Base-by-base conservation (phyloP, 163 green algal genomes). In the Scenedesmus sp. region DNA sequence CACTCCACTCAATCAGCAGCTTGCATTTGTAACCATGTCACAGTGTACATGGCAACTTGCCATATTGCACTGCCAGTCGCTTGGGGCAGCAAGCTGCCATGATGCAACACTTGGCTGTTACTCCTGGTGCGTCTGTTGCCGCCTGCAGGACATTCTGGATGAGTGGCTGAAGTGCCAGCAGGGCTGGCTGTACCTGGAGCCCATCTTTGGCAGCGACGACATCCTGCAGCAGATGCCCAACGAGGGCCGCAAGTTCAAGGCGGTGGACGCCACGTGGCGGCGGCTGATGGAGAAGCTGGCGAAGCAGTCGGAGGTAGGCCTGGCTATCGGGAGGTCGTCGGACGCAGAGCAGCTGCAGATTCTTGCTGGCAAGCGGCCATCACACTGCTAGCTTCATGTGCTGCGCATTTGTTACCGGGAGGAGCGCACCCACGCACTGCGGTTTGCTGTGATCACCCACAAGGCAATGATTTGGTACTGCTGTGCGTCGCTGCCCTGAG, bases 201-300 rank as follows among this genome's bases (percentile, higher is more conserved):
- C 96, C 42, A 98, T 98, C 88, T 98, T 98, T 91, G 95, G 95
- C 18, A 95, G 94, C 15, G 96, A 98, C 82, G 96, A 98, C 92
- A 98, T 98, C 90, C 96, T 96, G 95, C 96, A 96, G 94, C 96
- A 98, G 94, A 98, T 98, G 89, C 96, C 96, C 0, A 94, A 90
- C n/a, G 96, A 98, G 93, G 96, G 95, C 18, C 89, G 87, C 37
- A 95, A 94, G 30, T 96, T 96, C 93, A 81, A 81, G 26, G 68
- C 88, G 7, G 88, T 92, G 7, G 88, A 92, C 80, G 88, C 88
- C 12, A 92, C 56, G 6, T 92, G 88, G 88, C 80, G 88, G 26
- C 80, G 81, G 24, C 26, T 88, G 30, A 96, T 96, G 94, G 94
- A 96, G 72, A 94, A 92, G 90, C 92, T 97, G 76, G 92, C 76